A percentile compares a stretch with the other conserved stretches of the same genome.
phyloP scores from a whole-genome alignment of 805 yeast genomes.

The Lipomyces yamanashiensis region DNA sequence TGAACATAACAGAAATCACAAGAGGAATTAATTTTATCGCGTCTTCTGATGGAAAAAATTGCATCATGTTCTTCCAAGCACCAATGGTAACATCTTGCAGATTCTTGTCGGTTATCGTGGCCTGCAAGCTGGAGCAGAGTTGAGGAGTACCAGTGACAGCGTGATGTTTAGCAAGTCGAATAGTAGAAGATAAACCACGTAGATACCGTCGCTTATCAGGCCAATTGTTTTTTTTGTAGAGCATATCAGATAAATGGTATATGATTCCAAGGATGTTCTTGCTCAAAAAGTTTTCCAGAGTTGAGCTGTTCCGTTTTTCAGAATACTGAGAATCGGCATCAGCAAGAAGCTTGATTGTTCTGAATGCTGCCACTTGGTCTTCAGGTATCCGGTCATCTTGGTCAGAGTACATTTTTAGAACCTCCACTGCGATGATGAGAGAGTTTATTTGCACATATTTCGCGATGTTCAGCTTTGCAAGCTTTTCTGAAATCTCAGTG shows the following conservation, averaged over 20 bases:
- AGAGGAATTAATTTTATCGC: slow-evolving; percentile 72
- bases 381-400: slow-evolving; percentile 31
- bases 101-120: slow-evolving; percentile 67
- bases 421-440: slow-evolving; percentile 41
- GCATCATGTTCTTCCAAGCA: slow-evolving; percentile 68
- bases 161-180: slow-evolving; percentile 57
- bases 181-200: slow-evolving; percentile 71
- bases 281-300: slow-evolving; percentile 53
- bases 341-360: slow-evolving; percentile 25
- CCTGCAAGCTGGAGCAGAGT: slow-evolving; percentile 81
- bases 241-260: slow-evolving; percentile 76
- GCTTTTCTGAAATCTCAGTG: slow-evolving; percentile 57
- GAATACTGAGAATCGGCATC: slow-evolving; percentile 7
- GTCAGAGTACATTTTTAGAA: slow-evolving; percentile 51
- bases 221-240: slow-evolving; percentile 73
- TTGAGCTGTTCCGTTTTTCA: background rate
- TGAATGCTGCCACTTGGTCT: slow-evolving; percentile 20
- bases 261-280: slow-evolving; percentile 73
- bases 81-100: slow-evolving; percentile 65
- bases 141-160: slow-evolving; percentile 79
- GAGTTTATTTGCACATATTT: slow-evolving; percentile 35
- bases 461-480: slow-evolving; percentile 44
- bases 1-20: slow-evolving; percentile 71
- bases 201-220: slow-evolving; percentile 73
- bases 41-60: slow-evolving; percentile 59